phyloP scores from a whole-genome alignment of 148 eudicot species.

The Silene uniflora region DNA sequence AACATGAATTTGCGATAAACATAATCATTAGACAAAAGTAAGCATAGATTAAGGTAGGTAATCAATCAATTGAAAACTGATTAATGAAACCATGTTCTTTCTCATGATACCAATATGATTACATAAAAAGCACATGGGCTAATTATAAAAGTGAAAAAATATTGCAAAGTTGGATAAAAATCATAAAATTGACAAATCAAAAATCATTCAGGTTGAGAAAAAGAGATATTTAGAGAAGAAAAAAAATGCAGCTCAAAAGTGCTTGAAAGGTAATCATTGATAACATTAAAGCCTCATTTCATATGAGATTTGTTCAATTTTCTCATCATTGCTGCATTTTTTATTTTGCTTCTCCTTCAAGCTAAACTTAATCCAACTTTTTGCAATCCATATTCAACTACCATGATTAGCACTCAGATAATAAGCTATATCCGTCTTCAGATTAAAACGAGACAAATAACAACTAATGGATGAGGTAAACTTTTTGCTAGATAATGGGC shows the following conservation, averaged over 20 bases:
- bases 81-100: not conserved
- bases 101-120: conserved; percentile 25
- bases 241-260: conserved; percentile 36
- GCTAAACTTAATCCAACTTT: not conserved
- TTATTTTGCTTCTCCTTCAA: conserved; percentile 13
- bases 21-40: too few species aligned
- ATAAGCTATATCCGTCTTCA: too few species aligned
- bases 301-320: conserved; percentile 19
- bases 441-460: too few species aligned
- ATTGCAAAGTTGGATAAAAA: not conserved
- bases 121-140: not conserved
- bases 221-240: not conserved
- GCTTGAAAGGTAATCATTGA: conserved; percentile 33
- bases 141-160: not conserved
- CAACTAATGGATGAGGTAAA: too few species aligned
- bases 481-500: too few species aligned
- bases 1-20: too few species aligned
- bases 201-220: not conserved
- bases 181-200: too few species aligned
- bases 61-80: not conserved
- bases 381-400: too few species aligned
- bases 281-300: conserved; percentile 15
- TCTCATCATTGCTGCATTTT: conserved; percentile 36
- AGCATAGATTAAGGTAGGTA: not conserved
- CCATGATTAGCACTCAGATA: too few species aligned